Evolutionary conservation across 805 yeast genomes (phyloP).

Genomic region (Metschnikowia corniflorae): DNA sequence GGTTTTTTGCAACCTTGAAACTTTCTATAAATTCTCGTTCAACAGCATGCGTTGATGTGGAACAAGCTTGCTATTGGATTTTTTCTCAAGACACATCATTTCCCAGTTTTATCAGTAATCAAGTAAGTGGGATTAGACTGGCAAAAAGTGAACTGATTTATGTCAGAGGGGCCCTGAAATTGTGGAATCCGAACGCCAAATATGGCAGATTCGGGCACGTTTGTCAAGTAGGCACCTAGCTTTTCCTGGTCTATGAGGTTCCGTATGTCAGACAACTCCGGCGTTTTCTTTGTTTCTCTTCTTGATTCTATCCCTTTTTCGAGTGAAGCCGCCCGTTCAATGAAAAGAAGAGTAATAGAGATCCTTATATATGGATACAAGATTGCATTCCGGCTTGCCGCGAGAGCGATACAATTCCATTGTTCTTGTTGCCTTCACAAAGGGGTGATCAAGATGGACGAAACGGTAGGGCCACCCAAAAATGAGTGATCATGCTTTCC

Average conservation of each 20-base stretch:
- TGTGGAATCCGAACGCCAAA: slow-evolving; percentile 22
- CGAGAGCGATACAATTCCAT: too few relatives aligned
- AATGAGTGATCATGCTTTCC: too few relatives aligned
- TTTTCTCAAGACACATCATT: slow-evolving; percentile 48
- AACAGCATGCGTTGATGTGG: slow-evolving; percentile 58
- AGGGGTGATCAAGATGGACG: too few relatives aligned
- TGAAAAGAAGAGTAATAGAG: too few relatives aligned
- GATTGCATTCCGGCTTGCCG: too few relatives aligned
- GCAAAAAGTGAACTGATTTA: slow-evolving; percentile 57
- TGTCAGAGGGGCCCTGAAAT: slow-evolving; percentile 19
- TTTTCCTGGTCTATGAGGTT: slow-evolving; percentile 27
- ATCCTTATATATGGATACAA: too few relatives aligned
- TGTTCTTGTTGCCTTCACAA: too few relatives aligned
- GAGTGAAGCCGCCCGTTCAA: too few relatives aligned
- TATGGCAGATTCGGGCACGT: slow-evolving; percentile 17
- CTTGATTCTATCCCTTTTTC: too few relatives aligned
- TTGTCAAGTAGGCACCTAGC: slow-evolving; percentile 23
- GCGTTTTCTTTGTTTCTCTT: too few relatives aligned
- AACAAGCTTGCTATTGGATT: slow-evolving; percentile 52
- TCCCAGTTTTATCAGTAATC: slow-evolving; percentile 37
- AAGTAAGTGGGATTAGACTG: slow-evolving; percentile 64
- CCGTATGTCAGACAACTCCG: slow-evolving; percentile 32
- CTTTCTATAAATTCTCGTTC: slow-evolving; percentile 62
- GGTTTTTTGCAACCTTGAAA: too few relatives aligned
- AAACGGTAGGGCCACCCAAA: too few relatives aligned